Percentiles rank a stretch among this genome's conserved stretches.
phyloP scores from a whole-genome alignment of 495 filamentous ascomycete genomes.

The Lophium mytilinum region DNA sequence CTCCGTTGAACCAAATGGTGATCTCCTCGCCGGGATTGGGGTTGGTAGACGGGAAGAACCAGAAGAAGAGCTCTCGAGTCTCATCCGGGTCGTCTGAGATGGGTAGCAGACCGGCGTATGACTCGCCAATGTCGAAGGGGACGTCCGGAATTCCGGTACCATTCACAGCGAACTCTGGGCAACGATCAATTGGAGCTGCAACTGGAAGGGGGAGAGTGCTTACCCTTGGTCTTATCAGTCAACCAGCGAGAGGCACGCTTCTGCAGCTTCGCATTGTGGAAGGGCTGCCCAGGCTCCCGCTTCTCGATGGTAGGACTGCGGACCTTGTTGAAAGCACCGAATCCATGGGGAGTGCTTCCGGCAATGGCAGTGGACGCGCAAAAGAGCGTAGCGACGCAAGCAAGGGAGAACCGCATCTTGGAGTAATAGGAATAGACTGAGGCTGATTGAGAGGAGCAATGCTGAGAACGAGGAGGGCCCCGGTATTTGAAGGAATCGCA shows the following conservation, averaged over 20 bases:
- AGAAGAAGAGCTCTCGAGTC: slow-evolving; percentile 59
- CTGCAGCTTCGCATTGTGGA: slow-evolving; percentile 13
- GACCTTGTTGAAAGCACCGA: slow-evolving; percentile 4
- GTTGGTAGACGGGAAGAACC: slow-evolving; percentile 36
- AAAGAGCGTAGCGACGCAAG: slow-evolving; percentile 7
- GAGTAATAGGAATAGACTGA: neutral
- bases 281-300: slow-evolving; percentile 6
- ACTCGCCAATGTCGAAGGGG: slow-evolving; percentile 67
- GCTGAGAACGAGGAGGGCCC: neutral
- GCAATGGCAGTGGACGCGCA: slow-evolving; percentile 16
- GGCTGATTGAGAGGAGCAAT: neutral
- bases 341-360: slow-evolving; percentile 3
- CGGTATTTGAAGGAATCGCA: slow-evolving; percentile 13
- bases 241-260: slow-evolving; percentile 15
- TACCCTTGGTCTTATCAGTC: slow-evolving; percentile 16
- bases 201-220: neutral
- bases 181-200: neutral
- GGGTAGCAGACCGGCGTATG: slow-evolving; percentile 67
- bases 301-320: slow-evolving; percentile 9
- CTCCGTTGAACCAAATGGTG: slow-evolving; percentile 28
- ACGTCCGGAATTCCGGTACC: slow-evolving; percentile 62
- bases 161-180: slow-evolving; percentile 53
- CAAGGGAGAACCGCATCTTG: slow-evolving; percentile 17
- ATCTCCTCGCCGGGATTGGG: slow-evolving; percentile 15
- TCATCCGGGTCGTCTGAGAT: slow-evolving; percentile 49